Base-by-base conservation (phyloP, 768 basidiomycete genomes). In the Boletellus sp. region DNA sequence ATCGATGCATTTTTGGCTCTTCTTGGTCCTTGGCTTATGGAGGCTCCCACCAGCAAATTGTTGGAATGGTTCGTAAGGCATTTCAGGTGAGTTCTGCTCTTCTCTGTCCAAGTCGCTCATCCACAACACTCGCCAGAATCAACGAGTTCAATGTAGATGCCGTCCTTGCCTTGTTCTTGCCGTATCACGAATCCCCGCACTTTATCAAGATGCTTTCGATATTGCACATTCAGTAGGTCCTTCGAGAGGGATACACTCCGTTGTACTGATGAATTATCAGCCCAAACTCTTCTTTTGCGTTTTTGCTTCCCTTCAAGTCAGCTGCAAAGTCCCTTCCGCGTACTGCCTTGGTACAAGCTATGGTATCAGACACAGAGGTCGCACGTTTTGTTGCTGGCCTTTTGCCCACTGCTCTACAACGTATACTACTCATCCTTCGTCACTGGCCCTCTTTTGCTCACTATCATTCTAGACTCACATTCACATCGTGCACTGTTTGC, bases 51-150 rank as follows among this genome's bases (percentile, higher is more conserved):
- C 0, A 85, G 83, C 17, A 93, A 87, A 65, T 80, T 90, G 9
- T 63, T 99, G 23, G 96, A 99, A 62, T 99, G 95, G 95, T 78
- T 98, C 22, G 91, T 98, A 3, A 75, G 90, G 60, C 76, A 94
- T 49, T 96, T 97, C 70, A 84, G 94, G 94, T 91, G 55, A 36
- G 81, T 15, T 5, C 43, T 3, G 1, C 51, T 15, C n/a, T 10
- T 3, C 48, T 2, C 13, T 47, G 9, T 26, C 5, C 5, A 13
- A n/a, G 20, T 12, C 33, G 39, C 50, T 39, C 12, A 43, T 38
- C 26, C 40, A 6, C 35, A 42, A 55, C 23, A 3, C 35, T 22
- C 34, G 11, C 47, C 16, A 97, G 95, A 65, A 82, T 97, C 23
- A 79, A 97, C 62, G 94, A 98, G 65, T 93, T 97, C 73, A 96